phyloP scores from a whole-genome alignment of 2,329 filamentous ascomycete species.

The Fusarium cyanostomum region DNA sequence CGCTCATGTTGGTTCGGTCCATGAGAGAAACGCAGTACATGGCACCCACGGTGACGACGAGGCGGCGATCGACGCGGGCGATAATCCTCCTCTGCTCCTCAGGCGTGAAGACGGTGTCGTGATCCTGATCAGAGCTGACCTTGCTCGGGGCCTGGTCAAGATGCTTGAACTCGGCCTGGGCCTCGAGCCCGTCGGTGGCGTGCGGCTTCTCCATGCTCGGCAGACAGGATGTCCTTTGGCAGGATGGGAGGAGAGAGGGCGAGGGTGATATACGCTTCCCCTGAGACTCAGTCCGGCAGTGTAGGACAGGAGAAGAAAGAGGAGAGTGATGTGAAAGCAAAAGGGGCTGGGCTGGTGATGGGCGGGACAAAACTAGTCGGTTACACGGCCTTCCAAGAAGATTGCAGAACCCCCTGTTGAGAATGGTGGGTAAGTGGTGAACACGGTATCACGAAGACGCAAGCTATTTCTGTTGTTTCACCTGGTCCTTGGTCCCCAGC shows the following conservation, averaged over 20 bases:
- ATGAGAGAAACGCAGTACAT: constrained; percentile 82
- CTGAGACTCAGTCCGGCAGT: background rate
- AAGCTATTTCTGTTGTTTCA: constrained; percentile 23
- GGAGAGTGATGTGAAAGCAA: background rate
- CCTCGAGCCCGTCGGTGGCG: constrained; percentile 32
- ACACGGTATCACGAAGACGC: constrained; percentile 17
- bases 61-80: constrained; percentile 71
- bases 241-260: background rate
- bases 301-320: constrained; percentile 5
- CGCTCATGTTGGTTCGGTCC: constrained; percentile 81
- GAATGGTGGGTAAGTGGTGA: background rate
- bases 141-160: constrained; percentile 37
- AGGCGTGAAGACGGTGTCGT: constrained; percentile 61
- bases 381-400: constrained; percentile 25
- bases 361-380: constrained; percentile 13
- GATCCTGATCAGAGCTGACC: constrained; percentile 38
- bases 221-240: background rate
- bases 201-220: constrained; percentile 38
- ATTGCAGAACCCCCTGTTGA: constrained; percentile 21
- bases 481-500: constrained; percentile 23
- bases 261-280: background rate
- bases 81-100: constrained; percentile 75
- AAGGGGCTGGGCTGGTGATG: constrained; percentile 5
- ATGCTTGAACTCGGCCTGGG: constrained; percentile 41
- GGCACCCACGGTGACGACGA: constrained; percentile 68